These are phyloP conservation scores for Tulasnella sp. DNA, from an alignment of 768 basidiomycete species.

Conservation along the genomic window DNA sequence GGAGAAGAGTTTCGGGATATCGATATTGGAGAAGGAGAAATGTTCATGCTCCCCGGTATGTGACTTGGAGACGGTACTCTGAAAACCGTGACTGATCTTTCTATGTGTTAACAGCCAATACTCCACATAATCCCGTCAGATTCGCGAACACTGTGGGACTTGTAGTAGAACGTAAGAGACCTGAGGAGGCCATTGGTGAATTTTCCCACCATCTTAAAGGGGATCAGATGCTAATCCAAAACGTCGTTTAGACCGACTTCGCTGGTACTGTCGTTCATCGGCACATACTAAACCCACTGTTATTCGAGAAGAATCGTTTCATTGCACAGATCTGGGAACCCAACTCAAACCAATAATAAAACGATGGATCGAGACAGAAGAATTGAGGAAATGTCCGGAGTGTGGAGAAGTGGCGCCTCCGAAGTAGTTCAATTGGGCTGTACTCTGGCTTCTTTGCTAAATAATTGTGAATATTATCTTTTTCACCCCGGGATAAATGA, in stretches of 20 bases:
- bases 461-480: no score
- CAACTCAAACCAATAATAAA: constrained; percentile 89
- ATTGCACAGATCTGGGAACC: constrained; percentile 80
- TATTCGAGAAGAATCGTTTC: constrained; percentile 73
- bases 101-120: constrained; percentile 37
- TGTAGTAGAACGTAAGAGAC: constrained; percentile 78
- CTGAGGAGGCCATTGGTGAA: constrained; percentile 59
- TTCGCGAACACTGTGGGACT: constrained; percentile 84
- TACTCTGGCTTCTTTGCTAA: no score
- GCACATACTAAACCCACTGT: constrained; percentile 53
- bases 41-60: constrained; percentile 88
- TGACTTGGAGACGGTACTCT: constrained; percentile 1
- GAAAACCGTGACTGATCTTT: background rate
- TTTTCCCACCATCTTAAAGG: background rate
- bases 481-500: no score
- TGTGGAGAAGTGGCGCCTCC: constrained; percentile 55
- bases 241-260: constrained; percentile 53
- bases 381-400: constrained; percentile 50
- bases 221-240: background rate
- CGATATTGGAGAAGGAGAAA: constrained; percentile 83
- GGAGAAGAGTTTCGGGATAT: constrained; percentile 73
- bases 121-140: constrained; percentile 90
- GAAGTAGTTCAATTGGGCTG: constrained; percentile 40
- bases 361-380: constrained; percentile 58
- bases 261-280: constrained; percentile 76